Percentiles rank a stretch among this genome's conserved stretches.
Conservation (phyloP, 176 grass and related monocot genomes). For the Carex myosuroides region DNA sequence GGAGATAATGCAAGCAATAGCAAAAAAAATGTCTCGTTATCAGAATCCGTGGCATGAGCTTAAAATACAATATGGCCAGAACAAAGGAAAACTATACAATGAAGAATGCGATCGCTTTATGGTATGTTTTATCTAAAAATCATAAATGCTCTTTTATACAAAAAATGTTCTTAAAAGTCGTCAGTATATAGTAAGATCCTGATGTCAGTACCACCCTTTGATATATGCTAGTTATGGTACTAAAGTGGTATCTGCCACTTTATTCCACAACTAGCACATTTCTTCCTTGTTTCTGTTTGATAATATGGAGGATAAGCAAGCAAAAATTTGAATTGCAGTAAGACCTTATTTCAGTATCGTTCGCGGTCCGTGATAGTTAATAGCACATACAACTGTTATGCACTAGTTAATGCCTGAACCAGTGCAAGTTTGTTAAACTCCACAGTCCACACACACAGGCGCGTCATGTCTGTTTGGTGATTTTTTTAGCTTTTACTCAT, state of each 20-base stretch:
- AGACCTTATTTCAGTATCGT: too few species aligned
- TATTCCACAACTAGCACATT: too few species aligned
- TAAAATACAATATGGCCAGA: conserved; percentile 80
- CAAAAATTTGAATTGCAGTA: too few species aligned
- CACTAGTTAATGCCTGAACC: not conserved
- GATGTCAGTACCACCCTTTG: too few species aligned
- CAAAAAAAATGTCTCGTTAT: conserved; percentile 61
- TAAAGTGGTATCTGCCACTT: too few species aligned
- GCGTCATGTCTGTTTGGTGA: not conserved
- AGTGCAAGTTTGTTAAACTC: not conserved
- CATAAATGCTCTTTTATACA: not conserved
- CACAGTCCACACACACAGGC: not conserved
- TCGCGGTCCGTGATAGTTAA: too few species aligned
- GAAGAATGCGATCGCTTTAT: conserved; percentile 83
- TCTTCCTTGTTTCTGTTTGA: too few species aligned
- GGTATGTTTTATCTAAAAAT: conserved; percentile 31
- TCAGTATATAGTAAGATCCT: not conserved
- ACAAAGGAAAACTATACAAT: conserved; percentile 71
- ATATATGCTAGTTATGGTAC: too few species aligned
- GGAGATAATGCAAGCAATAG: conserved; percentile 78
- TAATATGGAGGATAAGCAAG: too few species aligned
- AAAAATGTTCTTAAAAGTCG: not conserved
- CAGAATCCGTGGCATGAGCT: conserved; percentile 77
- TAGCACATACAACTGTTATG: not conserved
- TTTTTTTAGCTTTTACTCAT: not conserved